Evolutionary conservation across 495 filamentous ascomycete species (phyloP), one percentile per base, ranked within the genome.

Genomic region (Hypoxylon lienhwacheense): DNA sequence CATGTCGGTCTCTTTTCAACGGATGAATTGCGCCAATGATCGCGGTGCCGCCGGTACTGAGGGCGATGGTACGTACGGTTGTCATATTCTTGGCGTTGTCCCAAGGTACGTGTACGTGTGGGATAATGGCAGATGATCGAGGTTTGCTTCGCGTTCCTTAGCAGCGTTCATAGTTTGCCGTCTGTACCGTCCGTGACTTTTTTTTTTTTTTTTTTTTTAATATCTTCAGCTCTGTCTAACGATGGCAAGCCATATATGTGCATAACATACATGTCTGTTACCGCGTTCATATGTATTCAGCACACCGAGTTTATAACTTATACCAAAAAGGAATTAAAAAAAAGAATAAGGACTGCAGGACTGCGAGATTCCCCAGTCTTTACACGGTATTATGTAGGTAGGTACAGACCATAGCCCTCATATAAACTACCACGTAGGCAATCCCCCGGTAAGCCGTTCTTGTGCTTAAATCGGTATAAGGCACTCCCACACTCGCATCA

Each of bases 1-100:
- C 59, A 58, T 58, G 53, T 63, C 59, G 59, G 59, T 20, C 49
- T 28, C 58, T 53, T 61, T 61, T 50, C 49, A 35, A 44, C 54
- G 59, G 53, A 33, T 63, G 59, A 58, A 54, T 54, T 47, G 47
- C 56, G 32, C 58, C 52, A 53, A 39, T 47, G 51, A 61, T 56
- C 58, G 41, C 32, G 37, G 55, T 56, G 58, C 58, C 51, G 58
- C 41, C 58, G 51, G 58, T 47, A 55, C 36, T 43, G 26, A 20
- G 35, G 24, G 17, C 44, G 47, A 41, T 32, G 35, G 10, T 34
- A 28, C 33, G 26, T 29, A 45, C 5, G 14, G 26, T 16, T n/a
- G 28, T 10, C 5, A 19, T 31, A 16, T 28, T 34, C 47, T 47
- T 54, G 26, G 49, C 15, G n/a, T 28, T 53, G 37, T 37, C 22